Evolutionary conservation across 306 rosid species (phyloP), one percentile per base, ranked within the genome.

Genomic region (Lathyrus aphaca): DNA sequence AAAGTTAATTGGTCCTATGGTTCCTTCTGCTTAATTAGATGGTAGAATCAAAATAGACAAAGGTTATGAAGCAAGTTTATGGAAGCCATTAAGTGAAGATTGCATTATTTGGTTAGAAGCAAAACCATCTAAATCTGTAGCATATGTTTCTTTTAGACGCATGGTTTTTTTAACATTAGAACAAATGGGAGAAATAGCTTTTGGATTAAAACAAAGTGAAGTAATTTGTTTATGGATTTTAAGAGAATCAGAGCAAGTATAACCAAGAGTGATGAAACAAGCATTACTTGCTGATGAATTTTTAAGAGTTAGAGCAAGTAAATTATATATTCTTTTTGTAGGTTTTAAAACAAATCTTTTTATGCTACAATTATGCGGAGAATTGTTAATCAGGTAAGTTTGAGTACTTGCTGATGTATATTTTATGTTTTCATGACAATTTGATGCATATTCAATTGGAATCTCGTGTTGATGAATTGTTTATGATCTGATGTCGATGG

Each of bases 1-100:
- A 8, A 84, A 77, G 69, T 37, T 74, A 70, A 80, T 84, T 42
- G 87, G 87, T 8, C 87, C 87, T 55, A 84, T 77, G 87, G 85
- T 77, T 2, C 87, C 87, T 14, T 77, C 87, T 43, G 81, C 72
- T 5, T 77, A 84, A 68, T 62, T 84, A 21, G 87, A 84, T 58
- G 85, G 83, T 1, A 72, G 74, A 40, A 80, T 84, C 13, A 53
- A 77, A 72, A 85, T 72, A 35, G 87, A 84, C 74, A 74, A 71
- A 56, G 83, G 83, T 4, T 80, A 84, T 67, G 87, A 85, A 71
- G 85, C 83, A 62, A 84, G 76, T 37, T 70, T 84, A 13, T 80
- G 87, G 87, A 72, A 74, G 77, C 79, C 85, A 10, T 45, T 80
- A 12, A 23, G 78, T 38, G 83, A 84, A 55, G 77, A 80, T 11